phyloP scores from a whole-genome alignment of 352 stramenopile genomes.

The Aphanomyces invadans region DNA sequence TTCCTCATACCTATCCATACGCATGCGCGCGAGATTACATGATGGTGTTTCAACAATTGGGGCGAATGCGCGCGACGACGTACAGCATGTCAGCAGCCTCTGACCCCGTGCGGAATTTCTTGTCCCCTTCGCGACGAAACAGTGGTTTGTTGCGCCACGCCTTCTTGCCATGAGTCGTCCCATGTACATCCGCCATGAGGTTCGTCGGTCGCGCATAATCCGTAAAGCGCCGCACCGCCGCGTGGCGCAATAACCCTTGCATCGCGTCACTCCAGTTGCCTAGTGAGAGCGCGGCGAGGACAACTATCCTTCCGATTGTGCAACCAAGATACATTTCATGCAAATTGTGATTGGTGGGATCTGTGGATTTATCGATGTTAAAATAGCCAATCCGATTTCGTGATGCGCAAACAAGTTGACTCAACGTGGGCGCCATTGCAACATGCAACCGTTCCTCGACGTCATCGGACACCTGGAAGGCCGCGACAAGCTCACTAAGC shows the following conservation, averaged over 20 bases:
- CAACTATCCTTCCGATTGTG: conserved; percentile 1
- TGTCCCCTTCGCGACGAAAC: conserved; percentile 93
- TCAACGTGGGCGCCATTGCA: not conserved
- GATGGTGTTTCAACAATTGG: too few relatives aligned
- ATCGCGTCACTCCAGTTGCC: not conserved
- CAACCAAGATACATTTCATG: conserved; percentile 18
- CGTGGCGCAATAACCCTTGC: not conserved
- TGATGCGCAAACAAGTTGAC: not conserved
- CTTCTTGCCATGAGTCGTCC: conserved; percentile 83
- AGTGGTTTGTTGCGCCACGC: conserved; percentile 96
- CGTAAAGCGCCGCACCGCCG: not conserved
- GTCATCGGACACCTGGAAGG: conserved; percentile 41
- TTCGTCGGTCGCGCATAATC: conserved; percentile 28
- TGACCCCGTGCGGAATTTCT: conserved; percentile 92
- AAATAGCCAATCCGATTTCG: conserved; percentile 1
- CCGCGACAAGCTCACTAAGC: conserved; percentile 83
- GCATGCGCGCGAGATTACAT: not conserved
- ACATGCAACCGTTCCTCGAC: not conserved
- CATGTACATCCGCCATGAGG: conserved; percentile 85
- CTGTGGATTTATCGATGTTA: not conserved
- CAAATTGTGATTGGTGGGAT: not conserved
- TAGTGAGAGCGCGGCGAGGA: not conserved
- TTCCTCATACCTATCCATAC: conserved; percentile 45
- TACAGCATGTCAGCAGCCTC: conserved; percentile 93
- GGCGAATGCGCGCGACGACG: conserved; percentile 19